These are phyloP conservation scores for Prunus dulcis DNA, from an alignment of 306 rosid species.

Conservation along the genomic window DNA sequence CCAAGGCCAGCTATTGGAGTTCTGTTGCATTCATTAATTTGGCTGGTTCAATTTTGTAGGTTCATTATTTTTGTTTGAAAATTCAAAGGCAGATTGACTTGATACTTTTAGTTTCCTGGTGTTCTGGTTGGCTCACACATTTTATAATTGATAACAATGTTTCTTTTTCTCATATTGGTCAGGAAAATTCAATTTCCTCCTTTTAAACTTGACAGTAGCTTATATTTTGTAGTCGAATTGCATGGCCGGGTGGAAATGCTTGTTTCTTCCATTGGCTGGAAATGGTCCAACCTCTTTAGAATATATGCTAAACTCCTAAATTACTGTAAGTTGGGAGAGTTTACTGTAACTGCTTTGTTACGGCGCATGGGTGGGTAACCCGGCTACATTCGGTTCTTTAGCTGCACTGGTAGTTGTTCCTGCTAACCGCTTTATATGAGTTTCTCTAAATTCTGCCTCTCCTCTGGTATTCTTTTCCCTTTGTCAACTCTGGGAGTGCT, in stretches of 20 bases:
- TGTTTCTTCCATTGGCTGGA: background rate
- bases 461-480: no score
- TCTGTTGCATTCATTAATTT: background rate
- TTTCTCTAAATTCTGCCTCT: no score
- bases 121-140: background rate
- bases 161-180: background rate
- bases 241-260: background rate
- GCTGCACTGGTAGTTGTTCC: no score
- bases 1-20: conserved; percentile 8
- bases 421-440: no score
- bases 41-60: conserved; percentile 15
- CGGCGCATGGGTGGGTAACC: no score
- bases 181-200: background rate
- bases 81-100: background rate
- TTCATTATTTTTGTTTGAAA: background rate
- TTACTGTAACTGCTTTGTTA: no score
- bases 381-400: no score
- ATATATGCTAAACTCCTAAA: no score
- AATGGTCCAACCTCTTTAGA: background rate
- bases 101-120: background rate
- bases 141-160: background rate
- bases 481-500: no score
- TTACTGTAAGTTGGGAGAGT: no score
- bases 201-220: background rate
- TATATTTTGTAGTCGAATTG: background rate